Percentiles rank a stretch among this genome's conserved stretches.
phyloP scores from a whole-genome alignment of 2,329 filamentous ascomycete genomes.

The Apiospora arundinis region DNA sequence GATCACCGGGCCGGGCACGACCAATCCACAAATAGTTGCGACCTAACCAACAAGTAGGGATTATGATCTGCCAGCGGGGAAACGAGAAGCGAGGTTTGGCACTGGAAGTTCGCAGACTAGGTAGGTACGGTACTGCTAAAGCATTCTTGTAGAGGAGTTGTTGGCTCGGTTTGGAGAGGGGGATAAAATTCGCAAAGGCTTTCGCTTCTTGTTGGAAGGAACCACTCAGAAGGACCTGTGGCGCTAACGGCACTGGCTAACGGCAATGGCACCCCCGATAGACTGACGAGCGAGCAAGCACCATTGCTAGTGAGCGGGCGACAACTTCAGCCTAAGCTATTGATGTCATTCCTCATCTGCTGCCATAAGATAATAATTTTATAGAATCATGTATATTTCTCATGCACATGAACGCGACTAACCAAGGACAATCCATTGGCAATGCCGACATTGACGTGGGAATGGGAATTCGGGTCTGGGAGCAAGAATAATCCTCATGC shows the following conservation, averaged over 20 bases:
- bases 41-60: background rate
- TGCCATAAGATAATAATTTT: too few relatives aligned
- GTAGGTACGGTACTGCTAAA: background rate
- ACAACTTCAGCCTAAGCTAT: too few relatives aligned
- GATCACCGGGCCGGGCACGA: slow-evolving; percentile 1
- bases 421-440: too few relatives aligned
- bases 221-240: background rate
- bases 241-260: background rate
- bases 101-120: background rate
- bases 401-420: too few relatives aligned
- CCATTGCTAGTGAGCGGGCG: too few relatives aligned
- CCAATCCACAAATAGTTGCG: background rate
- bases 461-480: too few relatives aligned
- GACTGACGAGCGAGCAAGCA: background rate
- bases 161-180: too few relatives aligned
- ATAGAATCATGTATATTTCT: too few relatives aligned
- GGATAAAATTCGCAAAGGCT: background rate
- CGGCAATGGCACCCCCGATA: background rate
- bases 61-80: background rate
- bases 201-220: background rate
- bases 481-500: too few relatives aligned
- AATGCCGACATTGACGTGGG: too few relatives aligned
- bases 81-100: background rate
- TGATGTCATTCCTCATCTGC: too few relatives aligned
- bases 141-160: background rate